Conservation (phyloP, 2,329 filamentous ascomycete species). For the Trichocomaceae sp. region DNA sequence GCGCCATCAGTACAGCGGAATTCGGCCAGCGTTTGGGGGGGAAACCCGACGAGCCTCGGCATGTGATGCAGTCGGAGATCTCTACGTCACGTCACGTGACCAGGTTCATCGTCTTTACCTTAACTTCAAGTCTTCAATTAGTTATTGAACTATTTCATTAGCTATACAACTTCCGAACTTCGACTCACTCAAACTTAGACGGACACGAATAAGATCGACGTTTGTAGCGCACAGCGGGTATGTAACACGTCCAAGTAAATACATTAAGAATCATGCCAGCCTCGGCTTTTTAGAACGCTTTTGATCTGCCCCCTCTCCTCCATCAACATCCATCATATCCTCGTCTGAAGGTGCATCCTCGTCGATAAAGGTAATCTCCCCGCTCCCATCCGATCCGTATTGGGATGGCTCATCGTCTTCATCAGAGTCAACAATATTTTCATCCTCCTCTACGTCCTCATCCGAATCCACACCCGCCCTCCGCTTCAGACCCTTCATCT, state of each 20-base stretch:
- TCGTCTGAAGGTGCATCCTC: constrained; percentile 25
- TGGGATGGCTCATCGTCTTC: constrained; percentile 10
- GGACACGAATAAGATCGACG: not conserved
- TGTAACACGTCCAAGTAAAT: not conserved
- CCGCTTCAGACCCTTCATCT: constrained; percentile 98
- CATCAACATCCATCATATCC: constrained; percentile 44
- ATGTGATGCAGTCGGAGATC: constrained; percentile 7
- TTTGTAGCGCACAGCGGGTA: not conserved
- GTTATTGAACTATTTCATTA: no score
- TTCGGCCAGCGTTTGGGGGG: not conserved
- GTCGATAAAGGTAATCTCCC: constrained; percentile 10
- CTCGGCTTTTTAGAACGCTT: constrained; percentile 10
- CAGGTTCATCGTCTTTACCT: no score
- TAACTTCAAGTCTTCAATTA: no score
- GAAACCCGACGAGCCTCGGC: constrained; percentile 10
- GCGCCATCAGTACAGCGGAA: not conserved
- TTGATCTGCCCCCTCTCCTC: constrained; percentile 12
- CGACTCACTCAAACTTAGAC: no score
- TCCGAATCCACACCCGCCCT: constrained; percentile 57
- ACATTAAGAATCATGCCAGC: constrained; percentile 2
- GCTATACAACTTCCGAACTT: no score
- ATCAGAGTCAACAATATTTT: not conserved
- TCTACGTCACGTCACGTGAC: constrained; percentile 12
- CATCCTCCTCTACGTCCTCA: constrained; percentile 19
- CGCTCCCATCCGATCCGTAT: constrained; percentile 9